A percentile compares a stretch with the other conserved stretches of the same genome.
Evolutionary conservation across 352 stramenopile species (phyloP).

Genomic region (Phytophthora fragariaefolia): DNA sequence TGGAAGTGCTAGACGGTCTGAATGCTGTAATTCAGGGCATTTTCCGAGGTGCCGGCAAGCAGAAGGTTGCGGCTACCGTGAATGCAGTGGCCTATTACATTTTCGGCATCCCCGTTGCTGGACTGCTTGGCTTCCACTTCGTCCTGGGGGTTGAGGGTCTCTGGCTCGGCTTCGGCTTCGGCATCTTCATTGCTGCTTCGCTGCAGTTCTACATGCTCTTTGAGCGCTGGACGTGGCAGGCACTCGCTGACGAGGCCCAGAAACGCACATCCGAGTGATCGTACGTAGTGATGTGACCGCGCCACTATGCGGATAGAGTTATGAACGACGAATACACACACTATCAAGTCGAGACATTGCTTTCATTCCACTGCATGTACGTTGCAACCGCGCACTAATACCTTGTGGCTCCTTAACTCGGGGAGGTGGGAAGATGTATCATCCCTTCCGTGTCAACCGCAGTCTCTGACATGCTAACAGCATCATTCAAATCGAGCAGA

Average conservation of each 20-base stretch:
- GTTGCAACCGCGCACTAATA: background rate
- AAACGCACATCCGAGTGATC: constrained; percentile 42
- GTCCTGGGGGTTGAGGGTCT: constrained; percentile 58
- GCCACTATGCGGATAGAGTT: constrained; percentile 12
- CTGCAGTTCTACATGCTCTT: constrained; percentile 51
- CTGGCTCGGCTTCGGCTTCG: constrained; percentile 62
- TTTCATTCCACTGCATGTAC: background rate
- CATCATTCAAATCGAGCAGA: no score
- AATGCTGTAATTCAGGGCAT: constrained; percentile 69
- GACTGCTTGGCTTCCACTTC: constrained; percentile 57
- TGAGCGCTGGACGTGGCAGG: constrained; percentile 42
- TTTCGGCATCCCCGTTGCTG: constrained; percentile 72
- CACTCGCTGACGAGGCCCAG: constrained; percentile 48
- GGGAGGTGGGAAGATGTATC: no score
- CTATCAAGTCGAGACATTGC: no score
- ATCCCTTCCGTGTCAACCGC: no score
- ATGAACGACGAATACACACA: constrained; percentile 3
- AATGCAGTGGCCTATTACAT: constrained; percentile 83
- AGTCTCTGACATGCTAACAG: no score
- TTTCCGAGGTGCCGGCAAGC: constrained; percentile 67
- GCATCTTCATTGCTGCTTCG: constrained; percentile 43
- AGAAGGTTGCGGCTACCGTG: constrained; percentile 61
- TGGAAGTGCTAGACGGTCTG: constrained; percentile 59
- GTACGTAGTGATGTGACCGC: background rate
- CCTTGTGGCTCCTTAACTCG: no score